Conservation (phyloP, 345 rosid genomes). For the Citrus hindsii region DNA sequence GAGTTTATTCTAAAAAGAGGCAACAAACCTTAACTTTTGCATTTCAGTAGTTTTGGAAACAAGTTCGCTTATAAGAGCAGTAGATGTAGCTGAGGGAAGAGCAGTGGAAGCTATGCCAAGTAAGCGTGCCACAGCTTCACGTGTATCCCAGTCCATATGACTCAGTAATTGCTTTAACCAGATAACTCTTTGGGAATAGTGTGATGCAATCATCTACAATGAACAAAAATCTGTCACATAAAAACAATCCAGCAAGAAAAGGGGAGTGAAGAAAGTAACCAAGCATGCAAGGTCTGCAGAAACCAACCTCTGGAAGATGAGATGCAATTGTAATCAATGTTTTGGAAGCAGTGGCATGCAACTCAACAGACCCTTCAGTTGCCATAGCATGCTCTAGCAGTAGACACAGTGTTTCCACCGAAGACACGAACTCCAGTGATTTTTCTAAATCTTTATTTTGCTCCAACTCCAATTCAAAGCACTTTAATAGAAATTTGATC, state of each 20-base stretch:
- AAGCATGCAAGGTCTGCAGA: conserved; percentile 1
- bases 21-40: conserved; percentile 58
- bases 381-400: conserved; percentile 89
- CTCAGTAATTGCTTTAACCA: conserved; percentile 83
- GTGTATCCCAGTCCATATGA: conserved; percentile 81
- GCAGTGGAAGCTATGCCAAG: conserved; percentile 92
- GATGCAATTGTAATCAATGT: conserved; percentile 75
- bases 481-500: conserved; percentile 73
- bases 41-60: conserved; percentile 45
- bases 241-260: conserved; percentile 9
- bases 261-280: conserved; percentile 5
- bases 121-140: conserved; percentile 85
- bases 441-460: conserved; percentile 42
- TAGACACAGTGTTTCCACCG: conserved; percentile 63
- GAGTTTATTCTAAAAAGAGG: not conserved
- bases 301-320: conserved; percentile 68
- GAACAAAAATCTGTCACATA: not conserved
- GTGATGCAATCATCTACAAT: conserved; percentile 67
- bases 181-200: conserved; percentile 50
- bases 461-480: conserved; percentile 79
- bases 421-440: conserved; percentile 57
- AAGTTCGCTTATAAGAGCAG: conserved; percentile 59
- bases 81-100: conserved; percentile 47
- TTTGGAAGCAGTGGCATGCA: conserved; percentile 83
- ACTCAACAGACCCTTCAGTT: conserved; percentile 73